Evolutionary conservation across 2,329 filamentous ascomycete species (phyloP), one percentile per base, ranked within the genome.

Genomic region (Didymella glomerata): DNA sequence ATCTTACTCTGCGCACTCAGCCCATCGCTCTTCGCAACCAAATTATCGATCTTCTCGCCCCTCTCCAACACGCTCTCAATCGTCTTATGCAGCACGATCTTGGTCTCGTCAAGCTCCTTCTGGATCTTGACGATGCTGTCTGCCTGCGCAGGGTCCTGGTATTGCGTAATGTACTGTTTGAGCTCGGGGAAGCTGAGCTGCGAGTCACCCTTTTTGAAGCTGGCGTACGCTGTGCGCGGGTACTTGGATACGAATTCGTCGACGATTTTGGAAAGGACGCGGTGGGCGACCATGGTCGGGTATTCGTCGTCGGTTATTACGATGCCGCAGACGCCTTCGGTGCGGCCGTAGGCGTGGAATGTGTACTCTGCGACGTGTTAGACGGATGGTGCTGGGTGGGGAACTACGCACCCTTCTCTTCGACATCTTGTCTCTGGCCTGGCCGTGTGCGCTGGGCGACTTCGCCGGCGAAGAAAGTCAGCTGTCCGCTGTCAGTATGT

Each of bases 91-190:
- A 99, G 84, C 60, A 97, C 90, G 74, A 96, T 93, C 86, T 97
- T 98, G 61, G 94, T 98, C 84, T 97, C 93, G 74, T 98, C 93
- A 62, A 99, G 84, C 82, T 99, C 93, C 81, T 92, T 90, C 79
- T 98, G 94, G 71, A 99, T 97, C 84, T 92, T 93, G 83, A 92
- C 87, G 76, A 98, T 96, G 79, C 89, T 94, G 81, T 96, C 93
- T 67, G 92, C 93, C 80, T 96, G 86, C 73, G 88, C 84, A 13
- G 94, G 93, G 77, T 97, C 91, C 81, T 97, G 91, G 81, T 93
- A 96, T 67, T 89, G 88, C 40, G 79, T 75, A 49, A 91, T 84
- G 79, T 96, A 96, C 41, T 92, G 90, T 77, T 91, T 89, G 55
- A 98, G 84, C 75, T 90, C 85, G 42, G 90, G 90, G 76, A 93